These are phyloP conservation scores for Trypanosoma cruzi DNA, from an alignment of 208 protist species.

Conservation along the genomic window DNA sequence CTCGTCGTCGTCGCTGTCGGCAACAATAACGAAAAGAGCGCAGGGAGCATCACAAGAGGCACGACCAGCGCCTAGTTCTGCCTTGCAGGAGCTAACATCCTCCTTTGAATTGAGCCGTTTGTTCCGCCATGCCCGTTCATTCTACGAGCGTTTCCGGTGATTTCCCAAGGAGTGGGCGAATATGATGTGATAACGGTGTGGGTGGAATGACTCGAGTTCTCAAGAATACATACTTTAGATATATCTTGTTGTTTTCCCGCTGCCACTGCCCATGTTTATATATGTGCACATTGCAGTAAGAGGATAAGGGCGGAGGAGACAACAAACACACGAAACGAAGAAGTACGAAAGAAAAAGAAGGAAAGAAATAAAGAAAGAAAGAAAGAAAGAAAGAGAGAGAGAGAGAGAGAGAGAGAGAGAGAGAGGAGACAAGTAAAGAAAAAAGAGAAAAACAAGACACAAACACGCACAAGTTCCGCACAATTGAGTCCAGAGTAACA, in stretches of 20 bases:
- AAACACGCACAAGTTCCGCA: neutral
- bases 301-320: neutral
- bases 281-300: neutral
- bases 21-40: neutral
- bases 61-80: too few species aligned
- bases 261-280: too few species aligned
- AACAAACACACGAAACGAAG: neutral
- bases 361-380: neutral
- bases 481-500: neutral
- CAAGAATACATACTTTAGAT: too few species aligned
- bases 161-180: too few species aligned
- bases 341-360: neutral
- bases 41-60: too few species aligned
- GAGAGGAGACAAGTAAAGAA: slow-evolving; percentile 1
- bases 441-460: neutral
- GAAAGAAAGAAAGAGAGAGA: neutral
- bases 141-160: neutral
- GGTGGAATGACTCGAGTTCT: too few species aligned
- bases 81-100: too few species aligned
- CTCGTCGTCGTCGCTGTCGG: neutral
- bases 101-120: neutral
- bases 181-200: too few species aligned
- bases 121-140: neutral
- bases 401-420: neutral
- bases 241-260: too few species aligned